These are phyloP conservation scores for Podila epigama DNA, from an alignment of 192 early-diverging fungal genomes.

Conservation along the genomic window DNA sequence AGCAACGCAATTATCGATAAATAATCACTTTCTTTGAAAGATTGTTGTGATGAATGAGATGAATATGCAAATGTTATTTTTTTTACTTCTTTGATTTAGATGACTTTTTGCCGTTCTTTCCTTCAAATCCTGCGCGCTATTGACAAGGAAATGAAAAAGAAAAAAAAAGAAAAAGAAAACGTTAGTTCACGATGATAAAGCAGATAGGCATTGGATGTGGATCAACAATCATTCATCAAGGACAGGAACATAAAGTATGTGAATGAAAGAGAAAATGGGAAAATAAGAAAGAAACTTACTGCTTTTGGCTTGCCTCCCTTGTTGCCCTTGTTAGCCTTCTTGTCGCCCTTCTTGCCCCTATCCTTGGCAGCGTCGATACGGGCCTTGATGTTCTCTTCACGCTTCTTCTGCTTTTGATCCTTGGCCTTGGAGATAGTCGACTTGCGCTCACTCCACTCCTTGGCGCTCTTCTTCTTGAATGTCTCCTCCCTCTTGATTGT, in stretches of 20 bases:
- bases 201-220: too few relatives aligned
- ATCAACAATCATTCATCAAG: too few relatives aligned
- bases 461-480: slow-evolving; percentile 83
- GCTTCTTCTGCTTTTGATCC: slow-evolving; percentile 76
- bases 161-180: background rate
- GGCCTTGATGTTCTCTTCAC: slow-evolving; percentile 85
- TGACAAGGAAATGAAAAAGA: background rate
- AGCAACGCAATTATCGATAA: background rate
- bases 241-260: too few relatives aligned
- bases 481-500: slow-evolving; percentile 86
- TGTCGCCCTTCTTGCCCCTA: slow-evolving; percentile 60
- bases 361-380: slow-evolving; percentile 84
- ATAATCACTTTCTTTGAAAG: background rate
- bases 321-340: slow-evolving; percentile 13
- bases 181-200: background rate
- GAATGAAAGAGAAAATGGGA: background rate
- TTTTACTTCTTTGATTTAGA: slow-evolving; percentile 53
- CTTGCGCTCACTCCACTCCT: slow-evolving; percentile 84
- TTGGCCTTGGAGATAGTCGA: slow-evolving; percentile 67
- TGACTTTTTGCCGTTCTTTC: slow-evolving; percentile 46
- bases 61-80: slow-evolving; percentile 40
- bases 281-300: slow-evolving; percentile 23
- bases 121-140: slow-evolving; percentile 47
- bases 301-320: slow-evolving; percentile 54
- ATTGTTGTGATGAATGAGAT: background rate